These are phyloP conservation scores for Picea sitchensis DNA, from an alignment of 75 land plant genomes.

Conservation along the genomic window DNA sequence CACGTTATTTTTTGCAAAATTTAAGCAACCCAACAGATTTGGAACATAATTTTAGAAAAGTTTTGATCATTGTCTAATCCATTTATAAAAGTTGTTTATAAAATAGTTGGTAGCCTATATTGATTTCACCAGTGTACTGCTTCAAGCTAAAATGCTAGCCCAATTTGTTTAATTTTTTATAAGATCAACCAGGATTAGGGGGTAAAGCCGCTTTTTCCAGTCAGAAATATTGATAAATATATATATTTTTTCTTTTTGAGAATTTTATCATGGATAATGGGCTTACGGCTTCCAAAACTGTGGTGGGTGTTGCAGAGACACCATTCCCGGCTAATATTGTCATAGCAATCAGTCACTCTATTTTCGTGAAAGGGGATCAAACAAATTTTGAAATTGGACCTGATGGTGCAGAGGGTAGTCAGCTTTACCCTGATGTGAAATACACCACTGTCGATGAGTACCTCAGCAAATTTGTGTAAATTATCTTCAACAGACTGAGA, in stretches of 20 bases:
- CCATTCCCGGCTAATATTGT: constrained; percentile 27
- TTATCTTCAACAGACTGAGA: too few relatives aligned
- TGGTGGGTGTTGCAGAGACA: constrained; percentile 12
- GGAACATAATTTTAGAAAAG: not conserved
- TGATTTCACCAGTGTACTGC: not conserved
- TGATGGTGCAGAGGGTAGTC: constrained; percentile 15
- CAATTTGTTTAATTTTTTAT: not conserved
- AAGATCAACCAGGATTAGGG: not conserved
- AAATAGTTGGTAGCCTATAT: not conserved
- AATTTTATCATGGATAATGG: not conserved
- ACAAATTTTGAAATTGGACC: constrained; percentile 19
- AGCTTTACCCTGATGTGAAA: constrained; percentile 34
- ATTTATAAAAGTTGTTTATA: not conserved
- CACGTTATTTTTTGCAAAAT: not conserved
- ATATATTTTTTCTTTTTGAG: not conserved
- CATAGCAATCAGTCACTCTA: constrained; percentile 15
- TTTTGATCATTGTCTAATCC: not conserved
- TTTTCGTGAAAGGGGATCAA: constrained; percentile 14
- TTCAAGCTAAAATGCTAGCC: not conserved
- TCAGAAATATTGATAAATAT: not conserved
- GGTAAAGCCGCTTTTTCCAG: not conserved
- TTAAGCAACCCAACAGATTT: not conserved
- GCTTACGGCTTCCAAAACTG: not conserved
- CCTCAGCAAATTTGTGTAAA: not conserved
- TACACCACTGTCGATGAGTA: constrained; percentile 29